Evolutionary conservation across 139 green algal genomes (phyloP), one percentile per base, ranked within the genome.

Genomic region (Trebouxia sp.): DNA sequence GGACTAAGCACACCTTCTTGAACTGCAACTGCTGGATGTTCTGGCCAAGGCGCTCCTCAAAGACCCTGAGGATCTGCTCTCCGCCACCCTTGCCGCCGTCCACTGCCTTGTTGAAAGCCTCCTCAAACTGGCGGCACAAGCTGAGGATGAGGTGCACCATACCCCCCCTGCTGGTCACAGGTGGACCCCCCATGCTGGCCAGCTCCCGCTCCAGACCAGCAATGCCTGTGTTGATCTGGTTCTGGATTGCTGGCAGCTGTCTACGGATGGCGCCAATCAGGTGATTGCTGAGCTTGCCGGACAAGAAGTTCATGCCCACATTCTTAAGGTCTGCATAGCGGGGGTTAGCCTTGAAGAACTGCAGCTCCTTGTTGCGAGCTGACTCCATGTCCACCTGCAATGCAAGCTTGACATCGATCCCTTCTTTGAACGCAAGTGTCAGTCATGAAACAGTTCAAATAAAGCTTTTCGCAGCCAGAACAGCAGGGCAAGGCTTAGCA

Each of bases 71-170:
- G 30, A 84, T 84, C 72, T 81, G 72, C 74, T 84, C 80, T 51
- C 80, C 86, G 88, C 93, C 93, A 65, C 92, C 92, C 80, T 95
- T 92, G 77, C 94, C 94, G 28, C 92, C 91, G 58, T 96, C 92
- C 70, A 98, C 91, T 17, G 93, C 86, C 62, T 92, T 90, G 39
- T 67, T 82, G 75, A 95, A 98, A 0, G 90, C 88, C 28, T 91
- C 90, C 86, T 98, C 93, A 81, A 98, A 92, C 76, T 95, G 90
- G 39, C 92, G 89, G 75, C 90, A 96, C 42, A 97, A 83, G 51
- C 88, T 92, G 30, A 98, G 90, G 66, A 97, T 91, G 47, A 96
- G 89, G 86, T 98, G 94, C 75, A 98, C 83, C 94, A 98, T 97
- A 65, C 89, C 90, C 67, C 94, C 94, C 28, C 93, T 85, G 69